phyloP scores from a whole-genome alignment of 148 eudicot genomes.

The Polygonum maritimum region DNA sequence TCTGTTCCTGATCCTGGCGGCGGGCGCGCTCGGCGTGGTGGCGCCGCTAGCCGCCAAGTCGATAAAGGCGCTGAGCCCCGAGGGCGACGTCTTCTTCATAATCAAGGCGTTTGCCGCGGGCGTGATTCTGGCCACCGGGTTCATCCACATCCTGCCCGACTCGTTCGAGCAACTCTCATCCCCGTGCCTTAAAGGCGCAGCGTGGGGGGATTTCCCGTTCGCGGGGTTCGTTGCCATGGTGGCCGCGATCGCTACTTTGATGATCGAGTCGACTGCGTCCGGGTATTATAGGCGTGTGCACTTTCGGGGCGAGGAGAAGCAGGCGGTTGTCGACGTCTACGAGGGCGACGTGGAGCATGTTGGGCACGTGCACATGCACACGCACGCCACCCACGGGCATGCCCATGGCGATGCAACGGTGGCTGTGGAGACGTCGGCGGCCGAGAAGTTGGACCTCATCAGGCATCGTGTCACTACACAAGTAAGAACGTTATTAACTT shows the following conservation, averaged over 20 bases:
- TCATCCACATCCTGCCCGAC: conserved; percentile 65
- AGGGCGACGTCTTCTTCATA: conserved; percentile 55
- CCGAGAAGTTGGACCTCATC: conserved; percentile 30
- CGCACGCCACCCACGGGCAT: conserved; percentile 24
- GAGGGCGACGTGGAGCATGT: conserved; percentile 23
- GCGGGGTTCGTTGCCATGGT: background rate
- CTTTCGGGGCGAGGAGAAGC: conserved; percentile 10
- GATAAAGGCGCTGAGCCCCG: conserved; percentile 26
- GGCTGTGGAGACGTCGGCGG: background rate
- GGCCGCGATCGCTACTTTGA: conserved; percentile 47
- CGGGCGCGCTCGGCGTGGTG: conserved; percentile 53
- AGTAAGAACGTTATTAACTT: conserved; percentile 19
- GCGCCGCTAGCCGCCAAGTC: conserved; percentile 40
- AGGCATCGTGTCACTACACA: conserved; percentile 15
- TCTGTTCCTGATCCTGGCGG: conserved; percentile 41
- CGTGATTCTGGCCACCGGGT: conserved; percentile 24
- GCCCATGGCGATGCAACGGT: conserved; percentile 12
- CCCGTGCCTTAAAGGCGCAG: conserved; percentile 37
- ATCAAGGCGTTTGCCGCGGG: conserved; percentile 89
- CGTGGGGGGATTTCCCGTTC: no score
- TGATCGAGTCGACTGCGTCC: conserved; percentile 58
- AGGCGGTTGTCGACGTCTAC: conserved; percentile 16
- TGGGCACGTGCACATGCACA: conserved; percentile 33
- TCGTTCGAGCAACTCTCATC: conserved; percentile 46
- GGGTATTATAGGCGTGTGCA: conserved; percentile 45